Evolutionary conservation across 2,329 filamentous ascomycete genomes (phyloP).

Genomic region (Myriosclerotinia curreyana): DNA sequence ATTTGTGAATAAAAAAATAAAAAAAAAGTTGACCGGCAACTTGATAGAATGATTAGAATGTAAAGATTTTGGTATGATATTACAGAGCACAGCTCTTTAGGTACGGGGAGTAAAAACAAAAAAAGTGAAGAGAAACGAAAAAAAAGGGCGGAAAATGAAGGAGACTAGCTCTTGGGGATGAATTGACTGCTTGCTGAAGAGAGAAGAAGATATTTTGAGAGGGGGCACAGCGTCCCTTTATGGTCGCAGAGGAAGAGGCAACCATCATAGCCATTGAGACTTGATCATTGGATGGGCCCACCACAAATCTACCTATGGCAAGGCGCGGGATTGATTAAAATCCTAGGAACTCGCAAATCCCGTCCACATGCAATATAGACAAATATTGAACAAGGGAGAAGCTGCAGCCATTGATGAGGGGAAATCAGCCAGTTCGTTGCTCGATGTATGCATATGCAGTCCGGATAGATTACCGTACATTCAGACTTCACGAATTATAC

Average conservation of each 20-base stretch:
- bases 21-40: slow-evolving; percentile 52
- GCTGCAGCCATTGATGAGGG: slow-evolving; percentile 20
- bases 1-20: slow-evolving; percentile 56
- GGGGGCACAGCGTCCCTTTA: slow-evolving; percentile 35
- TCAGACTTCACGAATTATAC: slow-evolving; percentile 14
- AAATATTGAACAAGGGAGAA: slow-evolving; percentile 13
- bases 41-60: slow-evolving; percentile 39
- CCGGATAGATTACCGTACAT: slow-evolving; percentile 21
- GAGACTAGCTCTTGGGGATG: slow-evolving; percentile 49
- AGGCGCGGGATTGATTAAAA: slow-evolving; percentile 14
- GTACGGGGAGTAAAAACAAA: slow-evolving; percentile 37
- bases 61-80: slow-evolving; percentile 41
- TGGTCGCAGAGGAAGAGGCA: slow-evolving; percentile 25
- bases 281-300: slow-evolving; percentile 19
- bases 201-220: slow-evolving; percentile 32
- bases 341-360: slow-evolving; percentile 2
- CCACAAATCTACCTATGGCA: slow-evolving; percentile 16
- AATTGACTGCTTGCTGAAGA: slow-evolving; percentile 65
- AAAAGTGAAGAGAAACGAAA: slow-evolving; percentile 44
- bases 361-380: slow-evolving; percentile 10
- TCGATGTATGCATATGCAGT: slow-evolving; percentile 9
- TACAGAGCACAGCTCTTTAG: slow-evolving; percentile 54
- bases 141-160: slow-evolving; percentile 49
- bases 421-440: slow-evolving; percentile 6
- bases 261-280: slow-evolving; percentile 10